Percentiles rank a stretch among this genome's conserved stretches.
Evolutionary conservation across 176 grass and related monocot species (phyloP).

Genomic region (Eremochloa ophiuroides): DNA sequence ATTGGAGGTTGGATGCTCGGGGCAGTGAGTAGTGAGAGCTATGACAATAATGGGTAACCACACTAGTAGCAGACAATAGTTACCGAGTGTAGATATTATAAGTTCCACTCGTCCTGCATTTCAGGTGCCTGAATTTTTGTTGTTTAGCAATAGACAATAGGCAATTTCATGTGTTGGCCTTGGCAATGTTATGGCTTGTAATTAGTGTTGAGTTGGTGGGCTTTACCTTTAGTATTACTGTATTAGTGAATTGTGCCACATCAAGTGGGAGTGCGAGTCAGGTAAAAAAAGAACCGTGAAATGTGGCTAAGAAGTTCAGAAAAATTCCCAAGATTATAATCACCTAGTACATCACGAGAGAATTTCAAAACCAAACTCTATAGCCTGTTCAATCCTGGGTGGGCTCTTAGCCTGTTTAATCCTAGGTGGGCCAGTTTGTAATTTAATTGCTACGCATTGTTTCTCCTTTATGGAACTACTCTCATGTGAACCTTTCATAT

Average conservation of each 20-base stretch:
- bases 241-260: background rate
- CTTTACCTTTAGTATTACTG: background rate
- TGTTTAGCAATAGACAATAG: background rate
- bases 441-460: background rate
- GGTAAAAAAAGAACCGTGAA: background rate
- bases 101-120: background rate
- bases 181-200: background rate
- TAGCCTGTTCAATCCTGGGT: background rate
- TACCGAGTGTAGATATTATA: background rate
- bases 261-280: background rate
- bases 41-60: background rate
- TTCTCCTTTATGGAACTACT: background rate
- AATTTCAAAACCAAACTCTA: background rate
- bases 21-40: background rate
- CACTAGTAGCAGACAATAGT: background rate
- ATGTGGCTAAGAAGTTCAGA: background rate
- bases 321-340: background rate
- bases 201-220: background rate
- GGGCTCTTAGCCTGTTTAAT: background rate
- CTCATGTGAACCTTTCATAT: background rate
- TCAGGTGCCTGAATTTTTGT: background rate
- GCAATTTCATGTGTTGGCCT: background rate
- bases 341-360: background rate
- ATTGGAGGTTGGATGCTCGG: constrained; percentile 4
- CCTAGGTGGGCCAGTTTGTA: background rate